Percentiles rank a stretch among this genome's conserved stretches.
phyloP scores from a whole-genome alignment of 352 stramenopile species.

The Pythium grandisporangium region DNA sequence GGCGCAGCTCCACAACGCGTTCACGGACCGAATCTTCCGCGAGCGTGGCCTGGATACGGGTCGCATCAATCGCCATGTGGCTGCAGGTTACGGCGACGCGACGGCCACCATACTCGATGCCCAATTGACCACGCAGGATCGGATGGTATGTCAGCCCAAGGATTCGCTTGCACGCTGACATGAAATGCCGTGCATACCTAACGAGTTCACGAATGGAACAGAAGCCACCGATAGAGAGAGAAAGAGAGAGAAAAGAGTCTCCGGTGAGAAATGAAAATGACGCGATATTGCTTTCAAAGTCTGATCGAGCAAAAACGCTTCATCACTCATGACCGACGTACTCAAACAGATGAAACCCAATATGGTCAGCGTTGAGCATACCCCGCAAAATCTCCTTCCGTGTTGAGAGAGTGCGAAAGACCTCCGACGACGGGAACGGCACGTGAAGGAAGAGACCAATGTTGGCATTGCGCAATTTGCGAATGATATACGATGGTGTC shows the following conservation, averaged over 20 bases:
- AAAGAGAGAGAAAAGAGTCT: too few relatives aligned
- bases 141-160: constrained; percentile 92
- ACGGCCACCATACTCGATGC: constrained; percentile 93
- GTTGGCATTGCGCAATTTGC: constrained; percentile 80
- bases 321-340: constrained; percentile 27
- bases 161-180: constrained; percentile 88
- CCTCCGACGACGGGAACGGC: constrained; percentile 97
- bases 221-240: too few relatives aligned
- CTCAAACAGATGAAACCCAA: constrained; percentile 93
- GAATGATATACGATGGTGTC: constrained; percentile 93
- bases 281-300: too few relatives aligned
- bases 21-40: constrained; percentile 29
- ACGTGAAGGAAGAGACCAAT: constrained; percentile 98
- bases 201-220: too few relatives aligned
- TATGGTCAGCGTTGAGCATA: constrained; percentile 88
- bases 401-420: constrained; percentile 95
- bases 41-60: constrained; percentile 46
- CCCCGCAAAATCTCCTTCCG: constrained; percentile 85
- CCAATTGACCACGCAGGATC: constrained; percentile 86
- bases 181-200: constrained; percentile 81
- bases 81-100: constrained; percentile 93
- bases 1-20: constrained; percentile 37
- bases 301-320: not conserved
- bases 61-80: constrained; percentile 78
- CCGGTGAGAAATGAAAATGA: too few relatives aligned